Base-by-base conservation (phyloP, 1,284 basidiomycete species). In the Trichosporon ovoides region DNA sequence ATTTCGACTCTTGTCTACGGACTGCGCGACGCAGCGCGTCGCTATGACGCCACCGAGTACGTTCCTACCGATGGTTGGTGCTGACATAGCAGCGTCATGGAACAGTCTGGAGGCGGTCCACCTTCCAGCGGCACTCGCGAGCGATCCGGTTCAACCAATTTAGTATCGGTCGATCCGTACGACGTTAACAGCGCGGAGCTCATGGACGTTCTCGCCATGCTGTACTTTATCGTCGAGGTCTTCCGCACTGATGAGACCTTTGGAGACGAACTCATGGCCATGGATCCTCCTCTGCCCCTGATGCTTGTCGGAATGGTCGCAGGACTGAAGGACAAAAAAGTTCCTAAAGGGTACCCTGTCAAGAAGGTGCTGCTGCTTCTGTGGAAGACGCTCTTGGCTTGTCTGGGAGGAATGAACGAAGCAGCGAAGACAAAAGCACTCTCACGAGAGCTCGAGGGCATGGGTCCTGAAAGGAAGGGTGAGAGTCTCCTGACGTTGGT, bases 341-440 rank as follows among this genome's bases (percentile, higher is more conserved):
- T 64, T 16, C 89, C 92, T 5, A 94, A 91, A 71, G 92, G 92
- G 2, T 97, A 96, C 75, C 93, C 94, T 0, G 89, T 95, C 65
- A 96, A 96, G 56, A 63, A 64, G 56, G 56, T 98, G 3, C 83
- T 98, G 16, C 83, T 98, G n/a, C 84, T 98, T 1, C 80, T 97
- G 1, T 99, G 96, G 96, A 99, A 98, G 77, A 87, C 90, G 0
- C 79, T 98, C 31, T 81, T 99, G 35, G 87, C 90, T 33, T 95
- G 91, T 73, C 87, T 94, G 66, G 96, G 96, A 33, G 96, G 96
- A 3, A 83, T 94, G 65, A 84, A 87, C 59, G 95, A 98, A 66
- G 83, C 92, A 28, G 81, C 81, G 9, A 84, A 91, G 51, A 91
- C 89, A 54, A 96, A 95, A 79, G 85, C 83, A 51, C 80, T 97